Evolutionary conservation across 2,329 filamentous ascomycete genomes (phyloP).

Genomic region (Fusarium mangiferae): DNA sequence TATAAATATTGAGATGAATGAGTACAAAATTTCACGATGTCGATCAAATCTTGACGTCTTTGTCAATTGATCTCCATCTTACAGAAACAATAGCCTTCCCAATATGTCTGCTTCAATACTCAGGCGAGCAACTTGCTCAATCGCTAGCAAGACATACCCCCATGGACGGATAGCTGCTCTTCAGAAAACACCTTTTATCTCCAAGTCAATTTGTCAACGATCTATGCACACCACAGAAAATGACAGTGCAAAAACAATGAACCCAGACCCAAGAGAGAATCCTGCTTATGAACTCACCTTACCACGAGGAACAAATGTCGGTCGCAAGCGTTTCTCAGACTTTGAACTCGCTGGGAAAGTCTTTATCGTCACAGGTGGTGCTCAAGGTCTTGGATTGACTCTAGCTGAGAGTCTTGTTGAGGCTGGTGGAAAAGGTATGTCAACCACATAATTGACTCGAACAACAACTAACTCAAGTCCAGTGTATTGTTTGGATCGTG

Average conservation of each 20-base stretch:
- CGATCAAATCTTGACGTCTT: not conserved
- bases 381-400: conserved; percentile 79
- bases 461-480: fast-evolving
- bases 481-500: conserved; percentile 16
- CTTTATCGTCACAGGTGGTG: conserved; percentile 79
- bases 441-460: fast-evolving
- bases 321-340: conserved; percentile 67
- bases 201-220: not conserved
- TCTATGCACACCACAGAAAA: conserved; percentile 9
- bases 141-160: not conserved
- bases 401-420: conserved; percentile 83
- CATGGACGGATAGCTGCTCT: not conserved
- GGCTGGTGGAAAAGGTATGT: conserved; percentile 74
- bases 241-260: conserved; percentile 24
- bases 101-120: conserved; percentile 13
- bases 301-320: conserved; percentile 41
- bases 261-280: conserved; percentile 41
- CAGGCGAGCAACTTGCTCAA: not conserved
- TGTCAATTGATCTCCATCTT: not conserved
- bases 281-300: conserved; percentile 18
- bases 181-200: not conserved
- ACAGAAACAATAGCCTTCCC: not conserved
- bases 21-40: not conserved
- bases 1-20: not conserved
- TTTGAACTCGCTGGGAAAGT: conserved; percentile 81